phyloP scores from a whole-genome alignment of 108 stramenopile species.

The Epithemia pelagica region DNA sequence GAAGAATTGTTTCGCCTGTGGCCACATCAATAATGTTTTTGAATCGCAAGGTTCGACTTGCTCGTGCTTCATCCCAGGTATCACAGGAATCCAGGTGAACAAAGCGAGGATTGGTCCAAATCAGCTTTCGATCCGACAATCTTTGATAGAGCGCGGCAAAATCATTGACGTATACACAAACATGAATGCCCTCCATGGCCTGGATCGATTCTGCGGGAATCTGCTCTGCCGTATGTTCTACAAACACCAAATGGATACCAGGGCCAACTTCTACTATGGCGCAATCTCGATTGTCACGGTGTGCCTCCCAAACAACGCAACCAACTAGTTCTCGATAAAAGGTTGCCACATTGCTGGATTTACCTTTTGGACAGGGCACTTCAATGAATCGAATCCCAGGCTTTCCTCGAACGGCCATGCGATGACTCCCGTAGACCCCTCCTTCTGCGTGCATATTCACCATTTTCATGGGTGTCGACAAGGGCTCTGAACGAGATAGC shows the following conservation, averaged over 20 bases:
- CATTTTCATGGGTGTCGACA: constrained; percentile 9
- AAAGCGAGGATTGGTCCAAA: constrained; percentile 50
- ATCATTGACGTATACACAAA: constrained; percentile 44
- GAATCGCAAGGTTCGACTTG: constrained; percentile 52
- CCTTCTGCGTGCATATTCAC: constrained; percentile 11
- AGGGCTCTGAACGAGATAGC: constrained; percentile 3
- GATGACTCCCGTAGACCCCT: constrained; percentile 5
- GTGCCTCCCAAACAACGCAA: constrained; percentile 32
- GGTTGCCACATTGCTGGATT: constrained; percentile 29
- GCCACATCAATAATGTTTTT: constrained; percentile 51
- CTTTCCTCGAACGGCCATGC: constrained; percentile 20
- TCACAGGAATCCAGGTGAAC: constrained; percentile 16
- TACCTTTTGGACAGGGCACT: constrained; percentile 30
- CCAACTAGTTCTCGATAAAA: constrained; percentile 32
- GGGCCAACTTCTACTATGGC: constrained; percentile 42
- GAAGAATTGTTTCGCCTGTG: constrained; percentile 34
- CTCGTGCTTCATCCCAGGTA: constrained; percentile 21
- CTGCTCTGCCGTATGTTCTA: not conserved
- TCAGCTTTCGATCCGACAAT: constrained; percentile 24
- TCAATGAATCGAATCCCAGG: constrained; percentile 45
- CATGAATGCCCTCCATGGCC: constrained; percentile 36
- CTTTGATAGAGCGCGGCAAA: constrained; percentile 29
- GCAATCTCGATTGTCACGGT: constrained; percentile 17
- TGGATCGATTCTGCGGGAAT: constrained; percentile 2
- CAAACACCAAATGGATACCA: constrained; percentile 11